Conservation (phyloP, 345 rosid genomes). For the Salix arbutifolia region DNA sequence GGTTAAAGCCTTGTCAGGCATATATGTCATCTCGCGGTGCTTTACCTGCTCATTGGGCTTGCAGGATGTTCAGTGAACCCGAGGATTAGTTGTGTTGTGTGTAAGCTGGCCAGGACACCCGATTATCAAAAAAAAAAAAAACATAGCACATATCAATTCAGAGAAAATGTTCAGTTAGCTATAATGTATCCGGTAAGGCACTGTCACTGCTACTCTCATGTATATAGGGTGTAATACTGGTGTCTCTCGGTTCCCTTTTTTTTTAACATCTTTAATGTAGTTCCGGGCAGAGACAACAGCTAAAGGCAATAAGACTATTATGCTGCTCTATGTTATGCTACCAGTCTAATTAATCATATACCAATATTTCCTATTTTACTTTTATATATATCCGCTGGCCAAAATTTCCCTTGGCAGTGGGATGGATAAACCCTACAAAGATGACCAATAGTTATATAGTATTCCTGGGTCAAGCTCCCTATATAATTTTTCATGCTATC, state of each 20-base stretch:
- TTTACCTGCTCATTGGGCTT: too few relatives aligned
- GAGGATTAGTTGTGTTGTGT: too few relatives aligned
- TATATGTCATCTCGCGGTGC: too few relatives aligned
- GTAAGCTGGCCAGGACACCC: too few relatives aligned
- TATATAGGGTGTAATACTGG: not conserved
- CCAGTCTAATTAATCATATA: not conserved
- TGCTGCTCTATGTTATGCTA: not conserved
- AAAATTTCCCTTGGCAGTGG: not conserved
- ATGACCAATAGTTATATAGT: not conserved
- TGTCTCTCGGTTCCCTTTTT: not conserved
- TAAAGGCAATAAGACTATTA: not conserved
- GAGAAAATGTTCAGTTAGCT: not conserved
- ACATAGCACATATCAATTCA: too few relatives aligned
- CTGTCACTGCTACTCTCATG: not conserved
- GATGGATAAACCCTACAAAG: not conserved
- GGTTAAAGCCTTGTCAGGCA: too few relatives aligned
- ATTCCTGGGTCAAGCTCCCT: conserved; percentile 1
- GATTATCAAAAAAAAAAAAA: too few relatives aligned
- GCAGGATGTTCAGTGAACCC: too few relatives aligned
- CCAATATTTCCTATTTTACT: not conserved
- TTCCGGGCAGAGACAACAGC: not conserved
- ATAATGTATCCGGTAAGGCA: not conserved
- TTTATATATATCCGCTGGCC: not conserved
- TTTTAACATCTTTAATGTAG: not conserved
- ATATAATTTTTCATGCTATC: conserved; percentile 21